Conservation (phyloP, 208 protist species). For the Zelonia costaricensis region DNA sequence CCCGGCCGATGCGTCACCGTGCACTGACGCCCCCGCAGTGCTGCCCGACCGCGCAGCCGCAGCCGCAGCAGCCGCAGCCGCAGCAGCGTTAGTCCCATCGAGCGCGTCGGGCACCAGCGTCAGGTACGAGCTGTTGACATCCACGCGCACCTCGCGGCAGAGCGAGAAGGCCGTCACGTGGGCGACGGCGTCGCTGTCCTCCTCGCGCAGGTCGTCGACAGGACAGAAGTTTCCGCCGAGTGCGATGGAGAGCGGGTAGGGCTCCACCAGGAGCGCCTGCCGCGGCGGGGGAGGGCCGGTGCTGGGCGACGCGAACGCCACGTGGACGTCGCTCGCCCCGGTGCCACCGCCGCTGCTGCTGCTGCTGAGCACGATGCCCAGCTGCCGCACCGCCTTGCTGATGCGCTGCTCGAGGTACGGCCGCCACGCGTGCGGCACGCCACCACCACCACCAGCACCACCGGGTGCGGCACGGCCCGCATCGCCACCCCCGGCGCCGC, state of each 20-base stretch:
- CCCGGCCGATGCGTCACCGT: background rate
- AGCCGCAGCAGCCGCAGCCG: background rate
- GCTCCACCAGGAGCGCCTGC: constrained; percentile 42
- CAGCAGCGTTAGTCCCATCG: constrained; percentile 6
- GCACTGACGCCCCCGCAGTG: background rate
- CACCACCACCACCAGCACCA: background rate
- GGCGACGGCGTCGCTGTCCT: constrained; percentile 18
- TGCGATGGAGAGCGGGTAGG: constrained; percentile 41
- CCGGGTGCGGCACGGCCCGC: background rate
- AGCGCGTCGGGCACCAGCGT: constrained; percentile 22
- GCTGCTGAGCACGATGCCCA: constrained; percentile 27
- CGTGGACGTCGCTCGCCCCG: background rate
- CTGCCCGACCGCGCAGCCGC: background rate
- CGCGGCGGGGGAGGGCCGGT: constrained; percentile 4
- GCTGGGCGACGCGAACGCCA: constrained; percentile 19
- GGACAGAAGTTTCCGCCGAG: constrained; percentile 45
- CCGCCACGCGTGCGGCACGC: constrained; percentile 22
- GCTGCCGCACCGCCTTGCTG: constrained; percentile 24
- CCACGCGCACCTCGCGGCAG: constrained; percentile 44
- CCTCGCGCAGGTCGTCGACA: constrained; percentile 46
- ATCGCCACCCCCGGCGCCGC: background rate
- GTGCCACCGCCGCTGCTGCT: background rate
- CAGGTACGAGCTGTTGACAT: constrained; percentile 40
- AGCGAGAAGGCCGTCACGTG: constrained; percentile 32
- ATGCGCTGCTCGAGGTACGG: constrained; percentile 43